Conservation (phyloP, 2,329 filamentous ascomycete genomes). For the Biscogniauxia marginata region DNA sequence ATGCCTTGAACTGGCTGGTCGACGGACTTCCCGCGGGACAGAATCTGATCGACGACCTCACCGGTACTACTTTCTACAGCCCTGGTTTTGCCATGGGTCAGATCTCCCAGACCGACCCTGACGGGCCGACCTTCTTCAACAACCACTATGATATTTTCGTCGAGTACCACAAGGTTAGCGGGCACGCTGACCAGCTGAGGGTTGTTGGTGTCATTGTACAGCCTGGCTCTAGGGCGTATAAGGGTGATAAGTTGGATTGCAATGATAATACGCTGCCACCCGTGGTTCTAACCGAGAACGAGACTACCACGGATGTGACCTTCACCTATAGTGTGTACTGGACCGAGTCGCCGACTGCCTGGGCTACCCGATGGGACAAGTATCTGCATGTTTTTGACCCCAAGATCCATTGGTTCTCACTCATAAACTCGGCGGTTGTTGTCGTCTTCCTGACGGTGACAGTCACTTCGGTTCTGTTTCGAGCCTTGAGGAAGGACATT, state of each 20-base stretch:
- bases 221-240: conserved; percentile 68
- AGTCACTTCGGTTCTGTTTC: conserved; percentile 86
- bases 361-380: conserved; percentile 98
- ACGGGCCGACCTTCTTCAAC: conserved; percentile 66
- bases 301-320: conserved; percentile 61
- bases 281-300: conserved; percentile 63
- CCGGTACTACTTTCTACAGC: conserved; percentile 79
- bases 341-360: conserved; percentile 79
- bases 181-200: conserved; percentile 66
- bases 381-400: conserved; percentile 97
- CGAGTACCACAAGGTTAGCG: conserved; percentile 82
- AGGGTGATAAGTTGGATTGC: conserved; percentile 62
- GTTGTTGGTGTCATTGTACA: conserved; percentile 92
- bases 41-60: conserved; percentile 72
- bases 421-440: conserved; percentile 94
- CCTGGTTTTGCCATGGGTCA: conserved; percentile 82
- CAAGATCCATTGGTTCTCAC: conserved; percentile 98
- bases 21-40: conserved; percentile 92
- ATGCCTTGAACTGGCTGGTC: conserved; percentile 93
- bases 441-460: conserved; percentile 89
- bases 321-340: conserved; percentile 95
- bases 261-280: conserved; percentile 50
- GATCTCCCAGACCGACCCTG: conserved; percentile 43
- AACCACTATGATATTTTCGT: conserved; percentile 95
- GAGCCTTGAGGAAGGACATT: conserved; percentile 91